Conservation (phyloP, 345 rosid species). For the Anacardium occidentale region DNA sequence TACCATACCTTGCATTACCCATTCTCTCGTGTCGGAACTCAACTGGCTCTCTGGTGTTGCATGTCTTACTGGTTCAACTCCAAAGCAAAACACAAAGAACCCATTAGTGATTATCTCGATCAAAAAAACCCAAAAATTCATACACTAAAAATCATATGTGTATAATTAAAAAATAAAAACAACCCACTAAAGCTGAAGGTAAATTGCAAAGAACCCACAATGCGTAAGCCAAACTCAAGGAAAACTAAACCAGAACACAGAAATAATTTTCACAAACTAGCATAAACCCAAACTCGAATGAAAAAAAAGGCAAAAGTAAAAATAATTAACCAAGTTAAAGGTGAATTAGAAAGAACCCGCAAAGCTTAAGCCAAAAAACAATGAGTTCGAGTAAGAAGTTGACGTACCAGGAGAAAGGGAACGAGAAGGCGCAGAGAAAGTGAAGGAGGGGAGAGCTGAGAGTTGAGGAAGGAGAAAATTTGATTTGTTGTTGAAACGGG, state of each 20-base stretch:
- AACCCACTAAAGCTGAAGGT: neutral
- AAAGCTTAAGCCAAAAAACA: neutral
- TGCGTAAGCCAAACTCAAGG: neutral
- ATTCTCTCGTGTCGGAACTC: conserved; percentile 53
- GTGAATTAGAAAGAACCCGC: conserved; percentile 5
- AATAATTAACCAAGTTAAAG: neutral
- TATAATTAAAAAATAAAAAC: neutral
- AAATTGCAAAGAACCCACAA: conserved; percentile 12
- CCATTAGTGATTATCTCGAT: neutral
- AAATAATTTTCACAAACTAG: neutral
- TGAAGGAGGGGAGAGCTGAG: neutral
- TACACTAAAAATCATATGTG: neutral
- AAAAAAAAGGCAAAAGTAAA: neutral
- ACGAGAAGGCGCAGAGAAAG: neutral
- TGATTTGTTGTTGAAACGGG: neutral
- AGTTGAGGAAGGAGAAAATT: neutral
- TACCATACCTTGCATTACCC: conserved; percentile 73
- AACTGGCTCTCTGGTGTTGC: conserved; percentile 55
- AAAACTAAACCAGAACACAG: neutral
- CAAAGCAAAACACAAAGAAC: neutral
- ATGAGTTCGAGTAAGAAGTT: neutral
- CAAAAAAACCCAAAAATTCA: neutral
- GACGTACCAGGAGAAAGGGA: conserved; percentile 32
- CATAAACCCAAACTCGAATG: neutral
- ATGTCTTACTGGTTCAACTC: conserved; percentile 35